Base-by-base conservation (phyloP, 2,329 filamentous ascomycete species). In the Paraphaeosphaeria sporulosa region DNA sequence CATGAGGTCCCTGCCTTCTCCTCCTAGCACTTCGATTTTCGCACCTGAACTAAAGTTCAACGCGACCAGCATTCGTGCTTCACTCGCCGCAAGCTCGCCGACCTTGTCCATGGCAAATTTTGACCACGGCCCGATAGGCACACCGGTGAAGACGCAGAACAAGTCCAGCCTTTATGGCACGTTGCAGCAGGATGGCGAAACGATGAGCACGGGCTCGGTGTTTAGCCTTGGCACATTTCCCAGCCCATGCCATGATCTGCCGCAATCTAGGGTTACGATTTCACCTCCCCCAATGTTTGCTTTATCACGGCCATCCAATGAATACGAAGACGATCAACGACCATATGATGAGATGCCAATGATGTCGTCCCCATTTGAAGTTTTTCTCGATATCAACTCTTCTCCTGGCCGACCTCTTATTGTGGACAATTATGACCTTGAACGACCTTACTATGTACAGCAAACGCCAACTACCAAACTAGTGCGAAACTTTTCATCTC, bases 211-310 rank as follows among this genome's bases (percentile, higher is more conserved):
- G 6, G 64, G 67, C 10, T 74, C 72, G 12, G 57, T 73, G 2
- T 74, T 78, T 63, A 77, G 67, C 52, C 76, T 81, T 47, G 76
- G 77, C 2, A 73, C 58, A 4, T 78, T 82, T 81, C 90, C 94
- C 78, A 97, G 82, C 8, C 89, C 87, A 79, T 97, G 93, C 81
- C 92, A 97, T 75, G 88, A 92, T 10, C 90, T 94, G 72, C 97
- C 97, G 64, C 95, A 76, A 10, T 76, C 80, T 30, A 82, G 80
- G 6, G 83, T 80, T 7, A 78, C 80, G 1, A 73, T 72, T 56
- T 80, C 70, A 79, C 85, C 71, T 81, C 73, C 68, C 7, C 72
- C 82, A n/a, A 89, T 84, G 27, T 76, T 85, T 1, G 87, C 90
- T 65, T 85, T 84, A 1, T 82, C 87, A 1, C 59, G 65, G 13